These are phyloP conservation scores for Trichothecium roseum DNA, from an alignment of 2,329 filamentous ascomycete genomes.

Conservation along the genomic window DNA sequence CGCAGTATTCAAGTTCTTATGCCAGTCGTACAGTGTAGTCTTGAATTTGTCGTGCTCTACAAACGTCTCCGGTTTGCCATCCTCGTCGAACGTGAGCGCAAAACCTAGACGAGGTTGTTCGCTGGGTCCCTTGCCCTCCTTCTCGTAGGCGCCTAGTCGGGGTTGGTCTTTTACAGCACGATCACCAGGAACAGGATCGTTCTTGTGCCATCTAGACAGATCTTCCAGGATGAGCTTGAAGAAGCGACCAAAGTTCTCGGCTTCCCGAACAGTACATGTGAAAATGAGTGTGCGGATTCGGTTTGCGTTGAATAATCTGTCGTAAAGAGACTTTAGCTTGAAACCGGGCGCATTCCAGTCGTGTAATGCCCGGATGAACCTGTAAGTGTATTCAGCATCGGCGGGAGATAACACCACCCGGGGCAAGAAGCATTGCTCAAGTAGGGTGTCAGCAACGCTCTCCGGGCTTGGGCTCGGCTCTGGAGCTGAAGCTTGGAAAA, in stretches of 20 bases:
- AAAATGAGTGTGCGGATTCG: constrained; percentile 76
- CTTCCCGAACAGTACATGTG: constrained; percentile 79
- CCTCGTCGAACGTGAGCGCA: constrained; percentile 56
- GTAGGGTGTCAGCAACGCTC: constrained; percentile 60
- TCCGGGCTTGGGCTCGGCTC: constrained; percentile 53
- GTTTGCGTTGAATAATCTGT: constrained; percentile 75
- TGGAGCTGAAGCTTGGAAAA: constrained; percentile 72
- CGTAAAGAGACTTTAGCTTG: constrained; percentile 72
- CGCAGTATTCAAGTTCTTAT: constrained; percentile 68
- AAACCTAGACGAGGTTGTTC: constrained; percentile 62
- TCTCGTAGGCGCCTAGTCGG: constrained; percentile 70
- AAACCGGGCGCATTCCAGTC: constrained; percentile 77
- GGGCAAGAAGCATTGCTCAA: constrained; percentile 90
- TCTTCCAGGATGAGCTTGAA: constrained; percentile 73
- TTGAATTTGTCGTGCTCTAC: constrained; percentile 82
- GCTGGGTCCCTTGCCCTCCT: constrained; percentile 52
- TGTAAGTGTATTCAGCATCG: constrained; percentile 83
- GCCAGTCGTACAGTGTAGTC: constrained; percentile 80
- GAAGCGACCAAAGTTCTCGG: constrained; percentile 87
- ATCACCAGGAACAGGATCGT: constrained; percentile 43
- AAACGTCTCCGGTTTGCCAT: constrained; percentile 57
- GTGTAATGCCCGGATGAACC: constrained; percentile 80
- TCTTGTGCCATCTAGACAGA: constrained; percentile 73
- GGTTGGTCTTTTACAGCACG: constrained; percentile 24
- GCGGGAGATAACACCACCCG: constrained; percentile 72